A percentile compares a stretch with the other conserved stretches of the same genome.
Evolutionary conservation across 768 basidiomycete genomes (phyloP).

Genomic region (Tephrocybe rancida): DNA sequence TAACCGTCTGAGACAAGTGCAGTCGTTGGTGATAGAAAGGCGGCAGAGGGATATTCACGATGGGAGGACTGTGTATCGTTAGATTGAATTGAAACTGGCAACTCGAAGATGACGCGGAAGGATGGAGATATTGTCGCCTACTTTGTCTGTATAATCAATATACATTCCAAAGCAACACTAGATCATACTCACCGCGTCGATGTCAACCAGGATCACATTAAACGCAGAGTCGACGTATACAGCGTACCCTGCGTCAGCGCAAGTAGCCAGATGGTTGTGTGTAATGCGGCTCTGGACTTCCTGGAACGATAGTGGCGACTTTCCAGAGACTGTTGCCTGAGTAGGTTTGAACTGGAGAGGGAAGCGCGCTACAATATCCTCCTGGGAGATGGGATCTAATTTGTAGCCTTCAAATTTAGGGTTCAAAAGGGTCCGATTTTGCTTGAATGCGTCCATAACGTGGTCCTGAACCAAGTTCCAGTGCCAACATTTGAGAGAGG

Average conservation of each 20-base stretch:
- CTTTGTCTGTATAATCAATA: slow-evolving; percentile 27
- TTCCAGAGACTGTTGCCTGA: slow-evolving; percentile 64
- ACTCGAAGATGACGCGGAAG: slow-evolving; percentile 58
- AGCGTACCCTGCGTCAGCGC: slow-evolving; percentile 45
- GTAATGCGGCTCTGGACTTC: slow-evolving; percentile 85
- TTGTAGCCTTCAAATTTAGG: slow-evolving; percentile 88
- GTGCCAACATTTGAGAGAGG: no score
- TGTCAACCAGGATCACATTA: slow-evolving; percentile 58
- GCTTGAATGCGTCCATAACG: slow-evolving; percentile 39
- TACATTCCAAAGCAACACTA: background rate
- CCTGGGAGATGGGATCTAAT: slow-evolving; percentile 61
- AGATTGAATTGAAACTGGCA: slow-evolving; percentile 55
- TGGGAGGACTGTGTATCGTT: slow-evolving; percentile 42
- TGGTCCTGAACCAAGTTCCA: background rate
- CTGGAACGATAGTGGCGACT: slow-evolving; percentile 67
- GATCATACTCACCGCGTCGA: slow-evolving; percentile 53
- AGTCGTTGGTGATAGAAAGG: slow-evolving; percentile 50
- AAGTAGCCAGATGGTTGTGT: slow-evolving; percentile 76
- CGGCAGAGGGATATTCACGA: slow-evolving; percentile 75
- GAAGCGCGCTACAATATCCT: slow-evolving; percentile 53
- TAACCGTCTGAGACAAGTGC: slow-evolving; percentile 70
- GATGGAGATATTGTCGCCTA: slow-evolving; percentile 55
- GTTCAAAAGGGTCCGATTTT: slow-evolving; percentile 62
- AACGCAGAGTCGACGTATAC: slow-evolving; percentile 71
- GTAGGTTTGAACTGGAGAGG: slow-evolving; percentile 55